Percentiles rank a stretch among this genome's conserved stretches.
Conservation (phyloP, 2,329 filamentous ascomycete genomes). For the Talaromyces sp. region DNA sequence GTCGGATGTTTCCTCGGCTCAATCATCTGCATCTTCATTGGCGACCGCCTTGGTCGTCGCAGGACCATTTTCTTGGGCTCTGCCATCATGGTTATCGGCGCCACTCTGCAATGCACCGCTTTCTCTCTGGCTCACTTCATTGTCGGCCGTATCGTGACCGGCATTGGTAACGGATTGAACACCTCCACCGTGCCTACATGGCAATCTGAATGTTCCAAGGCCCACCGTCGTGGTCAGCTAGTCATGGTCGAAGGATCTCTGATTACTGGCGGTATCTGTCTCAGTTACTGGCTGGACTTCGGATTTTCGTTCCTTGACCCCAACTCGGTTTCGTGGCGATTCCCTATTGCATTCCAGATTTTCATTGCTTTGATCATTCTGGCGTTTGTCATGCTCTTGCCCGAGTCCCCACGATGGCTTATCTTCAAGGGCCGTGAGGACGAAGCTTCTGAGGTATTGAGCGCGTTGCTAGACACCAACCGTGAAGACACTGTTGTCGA, state of each 20-base stretch:
- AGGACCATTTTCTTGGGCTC: slow-evolving; percentile 51
- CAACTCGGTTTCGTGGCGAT: slow-evolving; percentile 51
- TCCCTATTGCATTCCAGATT: slow-evolving; percentile 58
- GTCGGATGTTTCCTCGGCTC: slow-evolving; percentile 52
- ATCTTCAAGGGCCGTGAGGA: slow-evolving; percentile 55
- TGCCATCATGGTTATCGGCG: slow-evolving; percentile 50
- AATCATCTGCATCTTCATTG: slow-evolving; percentile 50
- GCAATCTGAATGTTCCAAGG: slow-evolving; percentile 52
- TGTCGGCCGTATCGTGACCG: slow-evolving; percentile 51
- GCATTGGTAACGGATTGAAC: slow-evolving; percentile 53
- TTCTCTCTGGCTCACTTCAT: slow-evolving; percentile 51
- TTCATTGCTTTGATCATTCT: slow-evolving; percentile 54
- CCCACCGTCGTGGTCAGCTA: slow-evolving; percentile 50
- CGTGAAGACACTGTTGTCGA: slow-evolving; percentile 46
- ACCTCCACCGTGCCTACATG: slow-evolving; percentile 53
- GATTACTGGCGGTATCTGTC: slow-evolving; percentile 51
- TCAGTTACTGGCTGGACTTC: slow-evolving; percentile 52
- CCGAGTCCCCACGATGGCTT: slow-evolving; percentile 59
- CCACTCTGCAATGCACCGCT: slow-evolving; percentile 47
- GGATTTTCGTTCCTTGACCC: slow-evolving; percentile 53
- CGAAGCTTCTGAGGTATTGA: slow-evolving; percentile 48
- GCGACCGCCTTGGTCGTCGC: slow-evolving; percentile 51
- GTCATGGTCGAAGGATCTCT: slow-evolving; percentile 54
- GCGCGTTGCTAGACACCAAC: slow-evolving; percentile 47
- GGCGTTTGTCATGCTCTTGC: slow-evolving; percentile 48